Evolutionary conservation across 2,329 filamentous ascomycete genomes (phyloP).

Genomic region (Elsinoe ampelina): DNA sequence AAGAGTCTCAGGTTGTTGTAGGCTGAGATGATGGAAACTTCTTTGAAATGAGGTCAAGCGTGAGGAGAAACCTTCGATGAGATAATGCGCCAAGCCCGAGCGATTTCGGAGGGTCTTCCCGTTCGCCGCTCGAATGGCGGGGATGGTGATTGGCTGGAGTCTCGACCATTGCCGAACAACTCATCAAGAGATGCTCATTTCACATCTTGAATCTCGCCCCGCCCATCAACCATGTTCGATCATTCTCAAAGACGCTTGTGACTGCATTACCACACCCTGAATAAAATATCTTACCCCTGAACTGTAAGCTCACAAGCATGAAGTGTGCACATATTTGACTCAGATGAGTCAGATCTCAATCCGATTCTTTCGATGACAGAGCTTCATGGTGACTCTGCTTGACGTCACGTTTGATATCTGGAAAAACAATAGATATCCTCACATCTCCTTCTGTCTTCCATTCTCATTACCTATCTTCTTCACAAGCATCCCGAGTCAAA

Average conservation of each 20-base stretch:
- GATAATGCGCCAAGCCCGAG: slow-evolving; percentile 12
- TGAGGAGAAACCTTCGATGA: slow-evolving; percentile 12
- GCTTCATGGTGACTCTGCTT: slow-evolving; percentile 5
- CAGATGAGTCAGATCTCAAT: background rate
- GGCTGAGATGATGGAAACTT: background rate
- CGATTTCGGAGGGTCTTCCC: slow-evolving; percentile 8
- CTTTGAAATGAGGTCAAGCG: background rate
- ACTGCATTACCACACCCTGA: background rate
- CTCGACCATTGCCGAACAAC: background rate
- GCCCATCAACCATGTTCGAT: too few species aligned
- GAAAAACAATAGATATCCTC: too few species aligned
- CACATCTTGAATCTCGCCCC: too few species aligned
- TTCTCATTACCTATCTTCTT: background rate
- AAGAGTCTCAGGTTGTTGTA: background rate
- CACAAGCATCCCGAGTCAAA: background rate
- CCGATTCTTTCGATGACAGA: background rate
- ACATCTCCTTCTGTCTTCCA: background rate
- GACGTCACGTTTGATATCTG: slow-evolving; percentile 7
- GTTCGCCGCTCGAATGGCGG: background rate
- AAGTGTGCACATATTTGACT: too few species aligned
- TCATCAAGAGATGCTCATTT: background rate
- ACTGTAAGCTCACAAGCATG: background rate
- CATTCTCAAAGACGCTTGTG: too few species aligned
- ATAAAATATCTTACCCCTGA: background rate
- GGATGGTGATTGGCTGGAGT: background rate